Base-by-base conservation (phyloP, 176 grass and related monocot species). In the Rhynchospora pubera region DNA sequence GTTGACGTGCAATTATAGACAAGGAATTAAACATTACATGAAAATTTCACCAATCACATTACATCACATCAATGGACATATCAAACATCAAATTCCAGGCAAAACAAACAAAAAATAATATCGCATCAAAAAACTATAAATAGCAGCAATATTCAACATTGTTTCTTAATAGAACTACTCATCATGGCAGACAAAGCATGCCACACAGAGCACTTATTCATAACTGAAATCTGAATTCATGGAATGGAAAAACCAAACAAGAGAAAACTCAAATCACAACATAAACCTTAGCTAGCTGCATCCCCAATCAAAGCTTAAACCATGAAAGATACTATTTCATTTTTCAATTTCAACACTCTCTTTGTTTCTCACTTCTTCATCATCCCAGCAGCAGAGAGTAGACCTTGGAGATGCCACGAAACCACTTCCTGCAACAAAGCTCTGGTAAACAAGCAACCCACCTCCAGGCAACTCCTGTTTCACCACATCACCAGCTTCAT, bases 361-460 rank as follows among this genome's bases (percentile, higher is more conserved):
- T 78, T 78, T 55, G 43, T 80, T 39, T 89, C 57, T 78, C 61
- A 42, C 68, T 63, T 77, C 50, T 18, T 78, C 65, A 72, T 76
- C 85, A 13, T 85, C 89, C 93, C 90, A 92, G 73, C 69, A 83
- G 77, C 85, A 78, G 77, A 95, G 78, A 51, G 80, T 85, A 0
- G 93, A 95, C 77, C 88, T 92, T 2, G 85, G 93, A 0, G 93
- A 97, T 32, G 71, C 43, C 14, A 43, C 2, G 2, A 81, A 87
- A 84, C 79, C 73, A n/a, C 51, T 50, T 39, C 83, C 72, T 48
- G 80, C 87, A 15, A 68, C 85, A 77, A 93, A 97, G 62, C 89
- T 91, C 85, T 97, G 93, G 78, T 97, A 93, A 57, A 93, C 88
- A 74, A 97, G 76, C 68, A 93, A 74, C 39, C 89, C 91, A 43